Percentiles rank a stretch among this genome's conserved stretches.
Evolutionary conservation across 257 asterid genomes (phyloP).

Genomic region (Solanum bulbocastanum): DNA sequence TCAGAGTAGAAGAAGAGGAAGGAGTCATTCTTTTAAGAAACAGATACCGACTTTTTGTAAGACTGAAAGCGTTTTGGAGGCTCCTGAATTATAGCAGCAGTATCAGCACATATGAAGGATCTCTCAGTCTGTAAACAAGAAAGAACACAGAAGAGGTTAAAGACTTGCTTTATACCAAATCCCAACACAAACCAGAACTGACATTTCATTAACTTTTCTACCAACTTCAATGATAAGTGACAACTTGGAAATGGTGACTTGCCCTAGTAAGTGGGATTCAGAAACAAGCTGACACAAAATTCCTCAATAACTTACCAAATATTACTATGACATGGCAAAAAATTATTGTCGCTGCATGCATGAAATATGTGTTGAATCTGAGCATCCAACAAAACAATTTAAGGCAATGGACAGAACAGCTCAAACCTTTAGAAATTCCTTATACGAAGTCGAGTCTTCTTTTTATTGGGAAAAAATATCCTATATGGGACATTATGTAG

Average conservation of each 20-base stretch:
- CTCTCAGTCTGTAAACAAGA: slow-evolving; percentile 60
- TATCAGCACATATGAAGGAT: slow-evolving; percentile 78
- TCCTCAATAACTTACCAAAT: not conserved
- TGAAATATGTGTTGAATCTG: not conserved
- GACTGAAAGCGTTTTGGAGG: slow-evolving; percentile 58
- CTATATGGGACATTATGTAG: not conserved
- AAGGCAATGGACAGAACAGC: not conserved
- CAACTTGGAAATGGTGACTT: not conserved
- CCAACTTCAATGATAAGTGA: not conserved
- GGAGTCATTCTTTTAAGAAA: not conserved
- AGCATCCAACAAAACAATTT: not conserved
- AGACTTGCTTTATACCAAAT: not conserved
- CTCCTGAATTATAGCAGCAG: slow-evolving; percentile 81
- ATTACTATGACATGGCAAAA: not conserved
- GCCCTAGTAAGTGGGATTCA: not conserved
- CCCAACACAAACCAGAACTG: not conserved
- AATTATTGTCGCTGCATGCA: not conserved
- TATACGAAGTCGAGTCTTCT: not conserved
- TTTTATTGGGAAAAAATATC: not conserved
- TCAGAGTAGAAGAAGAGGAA: not conserved
- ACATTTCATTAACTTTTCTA: not conserved
- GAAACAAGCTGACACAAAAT: not conserved
- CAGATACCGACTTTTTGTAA: slow-evolving; percentile 56
- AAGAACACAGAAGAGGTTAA: not conserved
- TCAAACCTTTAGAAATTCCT: not conserved